These are phyloP conservation scores for Trypanosoma avium DNA, from an alignment of 208 protist genomes.

Conservation along the genomic window DNA sequence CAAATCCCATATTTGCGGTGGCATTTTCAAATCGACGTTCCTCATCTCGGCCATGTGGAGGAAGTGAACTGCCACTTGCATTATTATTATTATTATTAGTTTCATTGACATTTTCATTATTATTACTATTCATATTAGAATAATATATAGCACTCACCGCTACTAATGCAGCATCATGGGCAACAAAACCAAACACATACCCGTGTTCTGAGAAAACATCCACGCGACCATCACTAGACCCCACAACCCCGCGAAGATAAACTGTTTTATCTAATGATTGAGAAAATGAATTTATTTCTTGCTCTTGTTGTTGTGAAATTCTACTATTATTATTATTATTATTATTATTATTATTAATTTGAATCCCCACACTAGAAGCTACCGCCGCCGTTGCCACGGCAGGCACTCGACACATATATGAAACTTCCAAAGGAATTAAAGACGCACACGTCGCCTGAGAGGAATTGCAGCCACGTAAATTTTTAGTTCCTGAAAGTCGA, in stretches of 20 bases:
- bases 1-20: conserved; percentile 57
- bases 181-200: conserved; percentile 73
- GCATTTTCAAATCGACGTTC: conserved; percentile 23
- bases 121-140: not conserved
- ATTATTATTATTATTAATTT: not conserved
- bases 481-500: conserved; percentile 34
- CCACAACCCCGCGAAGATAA: conserved; percentile 72
- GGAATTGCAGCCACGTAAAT: not conserved
- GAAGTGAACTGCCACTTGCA: not conserved
- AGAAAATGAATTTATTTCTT: no score
- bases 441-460: conserved; percentile 45
- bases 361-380: not conserved
- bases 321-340: not conserved
- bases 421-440: conserved; percentile 59
- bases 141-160: conserved; percentile 50
- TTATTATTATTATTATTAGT: not conserved
- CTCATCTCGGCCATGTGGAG: not conserved
- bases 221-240: conserved; percentile 71
- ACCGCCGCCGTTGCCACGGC: not conserved
- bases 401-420: conserved; percentile 42
- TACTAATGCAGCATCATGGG: conserved; percentile 59
- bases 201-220: conserved; percentile 67
- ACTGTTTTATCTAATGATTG: conserved; percentile 1
- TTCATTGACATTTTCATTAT: not conserved
- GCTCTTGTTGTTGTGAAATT: not conserved